These are phyloP conservation scores for Kernera saxatilis DNA, from an alignment of 345 rosid species.

Conservation along the genomic window DNA sequence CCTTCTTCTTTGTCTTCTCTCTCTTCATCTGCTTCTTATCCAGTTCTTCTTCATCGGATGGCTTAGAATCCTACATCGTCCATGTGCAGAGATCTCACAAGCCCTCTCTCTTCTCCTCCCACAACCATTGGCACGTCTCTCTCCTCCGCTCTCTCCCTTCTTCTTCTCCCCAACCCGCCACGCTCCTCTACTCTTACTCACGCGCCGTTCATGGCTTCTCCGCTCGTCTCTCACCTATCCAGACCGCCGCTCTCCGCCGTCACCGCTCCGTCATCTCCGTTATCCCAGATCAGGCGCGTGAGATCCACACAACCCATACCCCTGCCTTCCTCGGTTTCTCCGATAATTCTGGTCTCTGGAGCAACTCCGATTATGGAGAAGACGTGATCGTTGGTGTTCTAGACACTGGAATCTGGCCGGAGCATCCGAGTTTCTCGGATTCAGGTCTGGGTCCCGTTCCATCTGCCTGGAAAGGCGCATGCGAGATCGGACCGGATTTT, in stretches of 20 bases:
- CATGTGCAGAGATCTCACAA: conserved; percentile 54
- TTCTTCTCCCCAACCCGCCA: conserved; percentile 44
- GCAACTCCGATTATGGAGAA: conserved; percentile 53
- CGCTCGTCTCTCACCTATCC: conserved; percentile 53
- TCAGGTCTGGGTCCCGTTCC: conserved; percentile 48
- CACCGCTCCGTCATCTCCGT: conserved; percentile 58
- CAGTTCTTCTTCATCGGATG: conserved; percentile 21
- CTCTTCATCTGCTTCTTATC: conserved; percentile 20
- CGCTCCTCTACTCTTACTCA: conserved; percentile 63
- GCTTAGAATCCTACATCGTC: conserved; percentile 49
- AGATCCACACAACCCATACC: conserved; percentile 78
- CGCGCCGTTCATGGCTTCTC: conserved; percentile 70
- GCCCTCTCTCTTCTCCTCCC: conserved; percentile 59
- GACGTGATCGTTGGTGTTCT: conserved; percentile 76
- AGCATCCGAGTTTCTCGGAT: conserved; percentile 61
- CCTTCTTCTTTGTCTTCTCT: conserved; percentile 25
- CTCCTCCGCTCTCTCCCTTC: conserved; percentile 55
- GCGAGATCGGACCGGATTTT: conserved; percentile 57
- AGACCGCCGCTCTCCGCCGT: conserved; percentile 40
- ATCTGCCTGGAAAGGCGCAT: conserved; percentile 55
- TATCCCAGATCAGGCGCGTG: conserved; percentile 57
- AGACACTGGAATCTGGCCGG: conserved; percentile 90
- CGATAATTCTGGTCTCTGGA: conserved; percentile 58
- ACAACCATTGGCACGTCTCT: conserved; percentile 61
- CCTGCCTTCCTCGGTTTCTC: conserved; percentile 72